Base-by-base conservation (phyloP, 805 yeast genomes). In the Monosporozyma servazzii region DNA sequence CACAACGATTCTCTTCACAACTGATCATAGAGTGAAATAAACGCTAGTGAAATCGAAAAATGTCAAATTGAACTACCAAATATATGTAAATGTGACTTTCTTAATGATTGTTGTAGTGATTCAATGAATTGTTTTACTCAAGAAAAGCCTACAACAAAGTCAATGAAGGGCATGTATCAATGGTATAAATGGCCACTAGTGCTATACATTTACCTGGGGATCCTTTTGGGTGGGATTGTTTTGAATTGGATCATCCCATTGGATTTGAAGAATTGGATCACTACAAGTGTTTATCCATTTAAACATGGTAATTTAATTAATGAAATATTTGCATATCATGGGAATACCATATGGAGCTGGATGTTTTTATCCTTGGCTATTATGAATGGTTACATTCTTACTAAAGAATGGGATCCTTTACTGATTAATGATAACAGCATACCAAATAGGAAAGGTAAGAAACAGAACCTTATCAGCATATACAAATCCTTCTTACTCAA, bases 241-340 rank as follows among this genome's bases (percentile, higher is more conserved):
- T 27, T 63, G 11, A 54, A 59, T 27, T 33, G 51, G 36, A 9
- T 60, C 21, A n/a, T 59, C 7, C 51, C 60, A 8, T 52, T 54
- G n/a, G 54, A 56, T 10, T 54, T 53, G 33, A 51, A 62, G 23
- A 54, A 54, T 27, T 46, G 52, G n/a, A 62, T 37, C 23, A 20
- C 23, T 11, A 18, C 8, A 1, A 49, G 51, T 5, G 52, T 54
- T 42, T 66, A 63, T 48, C 30, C 66, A 4, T 55, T 67, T 3
- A 50, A 61, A 2, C 62, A 71, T 0, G 52, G 53, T 11, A 69
- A 67, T 47, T 15, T 58, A 2, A 45, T 70, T 41, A 71, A 71
- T 50, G 53, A 53, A 30, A 47, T 68, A n/a, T 69, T 71, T 55
- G 73, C 73, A 23, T 68, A 70, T 45, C 58, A 59, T 7, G 74